Conservation (phyloP, 805 yeast species). For the Starmerella etchellsii region DNA sequence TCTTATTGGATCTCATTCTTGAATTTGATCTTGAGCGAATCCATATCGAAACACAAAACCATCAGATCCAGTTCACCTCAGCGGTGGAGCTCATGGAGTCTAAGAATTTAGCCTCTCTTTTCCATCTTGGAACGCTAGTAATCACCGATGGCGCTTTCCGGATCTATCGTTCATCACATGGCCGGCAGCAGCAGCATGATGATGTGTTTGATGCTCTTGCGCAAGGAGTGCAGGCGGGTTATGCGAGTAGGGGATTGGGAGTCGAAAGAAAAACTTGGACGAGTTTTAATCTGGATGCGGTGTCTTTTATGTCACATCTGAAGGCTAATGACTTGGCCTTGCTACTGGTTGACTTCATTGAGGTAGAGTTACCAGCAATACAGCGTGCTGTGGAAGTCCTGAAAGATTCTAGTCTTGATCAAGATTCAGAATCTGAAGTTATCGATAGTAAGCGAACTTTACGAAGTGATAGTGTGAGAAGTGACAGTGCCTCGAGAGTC, state of each 20-base stretch:
- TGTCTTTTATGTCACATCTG: slow-evolving; percentile 15
- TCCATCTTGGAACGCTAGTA: slow-evolving; percentile 17
- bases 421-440: neutral
- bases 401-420: neutral
- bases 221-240: slow-evolving; percentile 17
- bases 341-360: slow-evolving; percentile 8
- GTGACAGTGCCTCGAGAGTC: neutral
- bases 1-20: slow-evolving; percentile 14
- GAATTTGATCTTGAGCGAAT: slow-evolving; percentile 14
- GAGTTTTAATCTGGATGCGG: slow-evolving; percentile 8
- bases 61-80: slow-evolving; percentile 17
- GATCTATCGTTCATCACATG: slow-evolving; percentile 4
- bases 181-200: neutral
- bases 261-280: slow-evolving; percentile 14
- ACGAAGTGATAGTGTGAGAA: neutral
- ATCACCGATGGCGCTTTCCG: slow-evolving; percentile 18
- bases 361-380: slow-evolving; percentile 11
- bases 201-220: slow-evolving; percentile 20
- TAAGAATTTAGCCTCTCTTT: slow-evolving; percentile 2
- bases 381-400: neutral
- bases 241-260: slow-evolving; percentile 9
- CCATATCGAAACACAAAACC: slow-evolving; percentile 20
- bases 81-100: slow-evolving; percentile 13
- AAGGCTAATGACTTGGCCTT: slow-evolving; percentile 7
- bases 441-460: neutral